Evolutionary conservation across 2,329 filamentous ascomycete genomes (phyloP), one percentile per base, ranked within the genome.

Genomic region (Hortaea werneckii): DNA sequence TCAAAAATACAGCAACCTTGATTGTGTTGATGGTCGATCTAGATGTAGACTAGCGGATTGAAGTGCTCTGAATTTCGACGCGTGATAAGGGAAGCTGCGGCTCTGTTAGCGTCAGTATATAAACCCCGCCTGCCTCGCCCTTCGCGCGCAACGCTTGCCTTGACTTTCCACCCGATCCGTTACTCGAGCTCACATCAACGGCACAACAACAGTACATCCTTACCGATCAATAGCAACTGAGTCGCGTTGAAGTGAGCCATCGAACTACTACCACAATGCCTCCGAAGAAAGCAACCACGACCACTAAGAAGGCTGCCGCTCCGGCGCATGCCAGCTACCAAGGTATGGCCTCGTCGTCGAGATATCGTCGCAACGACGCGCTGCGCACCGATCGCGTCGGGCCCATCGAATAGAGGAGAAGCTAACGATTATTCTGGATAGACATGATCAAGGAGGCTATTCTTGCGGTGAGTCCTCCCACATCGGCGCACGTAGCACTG

Each of bases 391-490:
- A 39, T 30, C 27, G 38, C 27, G 37, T n/a, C 10, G 7, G 6
- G 27, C 40, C 13, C 45, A 41, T 45, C 32, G n/a, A 37, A 42
- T 46, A 53, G 50, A 45, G 41, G 77, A 60, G 67, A 61, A 53
- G 55, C 65, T 66, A 76, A 64, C 75, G 79, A 70, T 79, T 73
- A 57, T 47, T 57, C 54, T 56, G 38, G 62, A 63, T 66, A 82
- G 80, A 82, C 68, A 83, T 84, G 80, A 81, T 84, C 67, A 82
- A 82, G 70, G 79, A 83, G 67, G 80, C 80, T 57, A 80, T 84
- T 64, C 67, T 82, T 62, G 78, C 76, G 68, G 80, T 84, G 68
- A 80, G 80, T 83, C 64, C 61, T 75, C 69, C 65, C 62, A 62
- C 60, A 57, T 61, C 54, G 64, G 74, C 72, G 74, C 71, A 59